These are phyloP conservation scores for Colletotrichum limetticola DNA, from an alignment of 2,329 filamentous ascomycete genomes.

Conservation along the genomic window DNA sequence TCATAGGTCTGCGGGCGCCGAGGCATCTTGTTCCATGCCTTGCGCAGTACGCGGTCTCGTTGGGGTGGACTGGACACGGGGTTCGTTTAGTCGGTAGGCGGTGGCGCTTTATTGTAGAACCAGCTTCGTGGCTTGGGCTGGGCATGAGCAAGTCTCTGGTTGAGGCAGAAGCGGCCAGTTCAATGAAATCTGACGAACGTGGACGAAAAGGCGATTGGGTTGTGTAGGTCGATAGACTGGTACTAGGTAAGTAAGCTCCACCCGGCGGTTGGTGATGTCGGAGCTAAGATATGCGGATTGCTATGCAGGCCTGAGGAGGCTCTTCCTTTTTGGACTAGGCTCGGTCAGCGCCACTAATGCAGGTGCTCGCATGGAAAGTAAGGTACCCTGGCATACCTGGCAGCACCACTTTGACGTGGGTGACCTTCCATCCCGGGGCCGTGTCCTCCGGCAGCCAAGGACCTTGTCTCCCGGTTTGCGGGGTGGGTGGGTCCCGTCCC, in stretches of 20 bases:
- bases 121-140: not conserved
- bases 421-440: not conserved
- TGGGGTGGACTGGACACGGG: not conserved
- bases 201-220: not conserved
- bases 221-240: not conserved
- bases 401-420: not conserved
- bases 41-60: not conserved
- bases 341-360: not conserved
- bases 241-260: not conserved
- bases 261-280: not conserved
- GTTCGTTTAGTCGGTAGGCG: not conserved
- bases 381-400: not conserved
- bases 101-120: not conserved
- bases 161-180: not conserved
- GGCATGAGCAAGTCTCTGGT: not conserved
- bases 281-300: not conserved
- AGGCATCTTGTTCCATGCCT: conserved; percentile 48
- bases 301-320: not conserved
- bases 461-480: not conserved
- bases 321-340: not conserved
- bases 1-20: conserved; percentile 57
- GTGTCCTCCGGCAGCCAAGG: not conserved
- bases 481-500: not conserved
- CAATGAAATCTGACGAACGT: not conserved
- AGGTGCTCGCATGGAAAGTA: not conserved